These are phyloP conservation scores for Dipteronia sinensis DNA, from an alignment of 345 rosid genomes.

Conservation along the genomic window DNA sequence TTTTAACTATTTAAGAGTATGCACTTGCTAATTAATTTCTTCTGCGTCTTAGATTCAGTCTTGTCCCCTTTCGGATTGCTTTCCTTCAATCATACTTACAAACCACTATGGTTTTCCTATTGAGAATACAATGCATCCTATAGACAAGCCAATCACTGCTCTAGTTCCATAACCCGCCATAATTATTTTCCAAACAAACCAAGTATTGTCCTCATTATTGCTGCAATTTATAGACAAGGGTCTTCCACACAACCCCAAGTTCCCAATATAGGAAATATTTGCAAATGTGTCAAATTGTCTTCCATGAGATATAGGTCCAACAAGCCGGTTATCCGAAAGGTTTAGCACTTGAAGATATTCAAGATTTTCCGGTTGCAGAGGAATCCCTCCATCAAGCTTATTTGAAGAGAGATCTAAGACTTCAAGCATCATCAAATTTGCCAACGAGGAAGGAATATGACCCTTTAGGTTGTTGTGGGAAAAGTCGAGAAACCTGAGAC, in stretches of 20 bases:
- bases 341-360: background rate
- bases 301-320: background rate
- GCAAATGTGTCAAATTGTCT: background rate
- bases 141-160: background rate
- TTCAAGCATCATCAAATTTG: background rate
- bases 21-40: background rate
- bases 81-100: conserved; percentile 9
- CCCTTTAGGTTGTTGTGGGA: background rate
- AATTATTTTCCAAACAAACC: conserved; percentile 15
- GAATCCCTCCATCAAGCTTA: background rate
- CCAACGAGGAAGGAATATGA: background rate
- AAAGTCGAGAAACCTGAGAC: background rate
- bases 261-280: background rate
- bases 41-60: background rate
- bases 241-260: background rate
- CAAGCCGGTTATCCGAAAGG: background rate
- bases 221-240: background rate
- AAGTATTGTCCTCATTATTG: background rate
- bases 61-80: background rate
- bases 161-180: conserved; percentile 17
- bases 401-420: background rate
- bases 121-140: conserved; percentile 17
- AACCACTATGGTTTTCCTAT: conserved; percentile 12
- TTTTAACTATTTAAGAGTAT: background rate
- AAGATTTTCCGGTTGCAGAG: background rate